Conservation (phyloP, 805 yeast genomes). For the Spathaspora passalidarum region DNA sequence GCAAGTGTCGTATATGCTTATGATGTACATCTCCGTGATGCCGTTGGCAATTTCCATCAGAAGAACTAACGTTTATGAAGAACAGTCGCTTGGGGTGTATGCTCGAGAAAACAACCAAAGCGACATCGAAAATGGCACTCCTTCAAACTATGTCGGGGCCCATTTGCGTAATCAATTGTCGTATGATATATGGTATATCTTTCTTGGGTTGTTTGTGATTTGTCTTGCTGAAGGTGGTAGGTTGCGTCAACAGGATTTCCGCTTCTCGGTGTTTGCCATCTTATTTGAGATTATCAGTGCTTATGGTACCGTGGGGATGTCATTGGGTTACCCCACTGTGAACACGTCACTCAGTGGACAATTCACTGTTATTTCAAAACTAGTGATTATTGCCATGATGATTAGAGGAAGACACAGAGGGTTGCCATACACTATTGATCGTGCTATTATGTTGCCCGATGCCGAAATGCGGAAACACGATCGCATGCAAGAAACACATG, state of each 20-base stretch:
- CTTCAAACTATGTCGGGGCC: constrained; percentile 68
- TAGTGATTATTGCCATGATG: constrained; percentile 85
- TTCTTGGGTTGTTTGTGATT: constrained; percentile 78
- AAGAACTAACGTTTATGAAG: constrained; percentile 96
- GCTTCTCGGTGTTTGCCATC: constrained; percentile 66
- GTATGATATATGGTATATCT: constrained; percentile 91
- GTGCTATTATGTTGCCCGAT: constrained; percentile 87
- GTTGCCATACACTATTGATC: constrained; percentile 85
- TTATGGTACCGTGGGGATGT: constrained; percentile 93
- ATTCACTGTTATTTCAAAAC: constrained; percentile 70
- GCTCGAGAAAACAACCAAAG: constrained; percentile 25
- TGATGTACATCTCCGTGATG: constrained; percentile 97
- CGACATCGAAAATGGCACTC: constrained; percentile 37
- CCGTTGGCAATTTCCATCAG: constrained; percentile 96
- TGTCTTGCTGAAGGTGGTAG: constrained; percentile 81
- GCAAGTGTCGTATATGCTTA: constrained; percentile 87
- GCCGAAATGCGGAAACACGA: constrained; percentile 63
- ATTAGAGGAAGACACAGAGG: constrained; percentile 97
- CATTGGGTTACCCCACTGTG: constrained; percentile 73
- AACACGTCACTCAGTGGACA: constrained; percentile 70
- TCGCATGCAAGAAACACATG: constrained; percentile 54
- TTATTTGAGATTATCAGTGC: constrained; percentile 91
- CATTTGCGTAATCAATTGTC: constrained; percentile 91
- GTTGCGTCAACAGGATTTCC: constrained; percentile 39
- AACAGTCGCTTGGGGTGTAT: constrained; percentile 93